These are phyloP conservation scores for Mrakiaceae sp. DNA, from an alignment of 1,284 basidiomycete species.

Conservation along the genomic window DNA sequence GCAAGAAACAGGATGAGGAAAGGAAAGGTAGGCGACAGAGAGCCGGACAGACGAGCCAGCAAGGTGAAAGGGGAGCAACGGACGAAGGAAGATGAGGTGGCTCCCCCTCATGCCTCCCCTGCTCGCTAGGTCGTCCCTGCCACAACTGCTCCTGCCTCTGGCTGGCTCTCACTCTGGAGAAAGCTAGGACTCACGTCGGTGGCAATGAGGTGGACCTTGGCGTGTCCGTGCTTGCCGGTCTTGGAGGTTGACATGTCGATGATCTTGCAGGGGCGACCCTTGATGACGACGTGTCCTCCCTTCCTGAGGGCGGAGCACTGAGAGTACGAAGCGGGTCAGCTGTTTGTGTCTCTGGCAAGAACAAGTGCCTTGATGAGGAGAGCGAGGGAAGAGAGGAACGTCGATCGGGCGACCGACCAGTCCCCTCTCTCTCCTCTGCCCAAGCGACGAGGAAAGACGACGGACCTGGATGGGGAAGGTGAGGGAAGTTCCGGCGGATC, in stretches of 20 bases:
- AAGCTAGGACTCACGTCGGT: conserved; percentile 64
- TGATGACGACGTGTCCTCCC: conserved; percentile 94
- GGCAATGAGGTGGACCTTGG: conserved; percentile 96
- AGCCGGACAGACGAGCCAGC: too few species aligned
- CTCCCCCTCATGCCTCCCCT: too few species aligned
- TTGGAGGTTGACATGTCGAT: conserved; percentile 98
- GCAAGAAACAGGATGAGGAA: conserved; percentile 5
- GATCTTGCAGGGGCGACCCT: conserved; percentile 97
- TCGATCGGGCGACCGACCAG: not conserved
- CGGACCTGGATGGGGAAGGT: not conserved
- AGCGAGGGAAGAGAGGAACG: not conserved
- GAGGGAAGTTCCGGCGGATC: not conserved
- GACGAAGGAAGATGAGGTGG: not conserved
- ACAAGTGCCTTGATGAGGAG: not conserved
- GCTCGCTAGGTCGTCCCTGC: too few species aligned
- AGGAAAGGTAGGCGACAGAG: too few species aligned
- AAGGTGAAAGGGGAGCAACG: not conserved
- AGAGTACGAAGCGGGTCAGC: too few species aligned
- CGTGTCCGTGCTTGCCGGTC: conserved; percentile 91
- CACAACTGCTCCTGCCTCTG: too few species aligned
- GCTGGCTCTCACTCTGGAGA: not conserved
- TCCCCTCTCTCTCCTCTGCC: not conserved
- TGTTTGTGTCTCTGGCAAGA: not conserved
- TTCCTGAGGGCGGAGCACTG: conserved; percentile 94
- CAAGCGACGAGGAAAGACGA: not conserved